These are phyloP conservation scores for Syncephalastrum racemosum DNA, from an alignment of 371 early-diverging fungal genomes.

Conservation along the genomic window DNA sequence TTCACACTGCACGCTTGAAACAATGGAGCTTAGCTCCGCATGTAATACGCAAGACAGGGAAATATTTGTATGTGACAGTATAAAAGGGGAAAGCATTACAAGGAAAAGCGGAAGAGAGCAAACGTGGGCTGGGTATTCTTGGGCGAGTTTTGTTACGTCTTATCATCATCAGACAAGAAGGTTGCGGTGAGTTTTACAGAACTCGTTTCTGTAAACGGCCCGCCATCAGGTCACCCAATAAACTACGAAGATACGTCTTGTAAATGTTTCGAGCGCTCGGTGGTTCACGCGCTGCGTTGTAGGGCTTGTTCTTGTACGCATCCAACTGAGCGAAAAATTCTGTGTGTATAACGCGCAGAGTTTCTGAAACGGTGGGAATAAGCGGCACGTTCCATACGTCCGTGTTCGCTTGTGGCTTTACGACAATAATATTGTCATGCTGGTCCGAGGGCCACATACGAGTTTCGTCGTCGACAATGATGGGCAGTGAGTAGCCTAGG, in stretches of 20 bases:
- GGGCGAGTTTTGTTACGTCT: no score
- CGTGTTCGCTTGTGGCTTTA: slow-evolving; percentile 52
- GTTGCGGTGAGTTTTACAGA: no score
- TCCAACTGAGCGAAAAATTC: slow-evolving; percentile 68
- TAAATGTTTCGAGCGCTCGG: slow-evolving; percentile 58
- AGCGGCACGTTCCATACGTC: slow-evolving; percentile 71
- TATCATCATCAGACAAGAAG: no score
- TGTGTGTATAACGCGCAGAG: slow-evolving; percentile 55
- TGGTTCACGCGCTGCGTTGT: slow-evolving; percentile 41
- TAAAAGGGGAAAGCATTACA: no score
- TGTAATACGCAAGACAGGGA: no score
- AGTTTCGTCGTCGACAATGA: slow-evolving; percentile 76
- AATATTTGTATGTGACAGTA: no score
- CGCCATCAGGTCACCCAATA: slow-evolving; percentile 61
- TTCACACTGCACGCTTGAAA: no score
- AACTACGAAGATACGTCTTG: slow-evolving; percentile 63
- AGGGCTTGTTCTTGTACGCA: slow-evolving; percentile 29
- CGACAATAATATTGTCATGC: slow-evolving; percentile 79
- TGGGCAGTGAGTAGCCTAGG: slow-evolving; percentile 51
- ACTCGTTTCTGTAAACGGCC: no score
- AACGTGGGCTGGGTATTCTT: no score
- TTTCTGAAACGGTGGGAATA: slow-evolving; percentile 67
- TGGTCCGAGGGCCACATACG: slow-evolving; percentile 79
- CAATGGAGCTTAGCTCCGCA: no score
- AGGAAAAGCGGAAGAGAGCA: no score